A percentile compares a stretch with the other conserved stretches of the same genome.
phyloP scores from a whole-genome alignment of 306 rosid species.

The Canavalia ensiformis region DNA sequence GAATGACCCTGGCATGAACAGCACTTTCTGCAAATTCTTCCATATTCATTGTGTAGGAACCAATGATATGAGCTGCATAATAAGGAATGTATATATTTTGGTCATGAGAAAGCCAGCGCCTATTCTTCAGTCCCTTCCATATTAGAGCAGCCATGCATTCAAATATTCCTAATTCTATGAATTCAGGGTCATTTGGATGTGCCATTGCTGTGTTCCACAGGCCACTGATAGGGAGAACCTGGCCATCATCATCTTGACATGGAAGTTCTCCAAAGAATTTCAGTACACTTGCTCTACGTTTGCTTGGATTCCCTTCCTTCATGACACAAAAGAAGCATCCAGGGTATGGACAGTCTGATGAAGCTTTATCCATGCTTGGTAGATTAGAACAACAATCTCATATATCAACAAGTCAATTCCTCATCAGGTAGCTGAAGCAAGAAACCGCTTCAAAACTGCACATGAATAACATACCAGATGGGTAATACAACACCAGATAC shows the following conservation, averaged over 20 bases:
- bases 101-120: conserved; percentile 98
- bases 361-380: conserved; percentile 78
- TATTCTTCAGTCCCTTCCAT: conserved; percentile 96
- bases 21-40: conserved; percentile 93
- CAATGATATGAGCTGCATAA: conserved; percentile 96
- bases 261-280: conserved; percentile 97
- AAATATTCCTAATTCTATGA: conserved; percentile 90
- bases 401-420: conserved; percentile 46
- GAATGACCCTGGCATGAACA: conserved; percentile 87
- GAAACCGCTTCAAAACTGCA: conserved; percentile 55
- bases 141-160: conserved; percentile 96
- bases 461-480: conserved; percentile 28
- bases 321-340: conserved; percentile 99
- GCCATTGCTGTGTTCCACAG: conserved; percentile 99
- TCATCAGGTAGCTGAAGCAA: conserved; percentile 55
- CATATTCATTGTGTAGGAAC: conserved; percentile 99
- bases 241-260: conserved; percentile 95
- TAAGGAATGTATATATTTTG: conserved; percentile 97
- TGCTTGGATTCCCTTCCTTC: conserved; percentile 98
- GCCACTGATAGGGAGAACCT: conserved; percentile 99
- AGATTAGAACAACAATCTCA: conserved; percentile 46
- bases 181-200: conserved; percentile 98
- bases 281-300: conserved; percentile 87
- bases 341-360: conserved; percentile 96
- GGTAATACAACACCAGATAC: conserved; percentile 34